Base-by-base conservation (phyloP, 768 basidiomycete species). In the Lactarius indigo region DNA sequence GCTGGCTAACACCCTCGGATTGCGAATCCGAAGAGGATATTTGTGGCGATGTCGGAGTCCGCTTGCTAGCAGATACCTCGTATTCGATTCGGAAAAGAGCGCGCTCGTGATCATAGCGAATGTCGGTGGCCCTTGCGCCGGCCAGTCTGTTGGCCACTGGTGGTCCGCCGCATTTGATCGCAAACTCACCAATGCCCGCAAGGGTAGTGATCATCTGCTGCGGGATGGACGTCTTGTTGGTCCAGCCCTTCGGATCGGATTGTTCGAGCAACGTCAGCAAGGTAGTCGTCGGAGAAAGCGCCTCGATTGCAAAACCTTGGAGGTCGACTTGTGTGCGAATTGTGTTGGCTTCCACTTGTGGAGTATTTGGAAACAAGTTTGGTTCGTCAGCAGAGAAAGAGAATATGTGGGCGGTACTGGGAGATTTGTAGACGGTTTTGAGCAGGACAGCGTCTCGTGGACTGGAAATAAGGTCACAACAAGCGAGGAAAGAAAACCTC, bases 301-400 rank as follows among this genome's bases (percentile, higher is more conserved):
- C 85, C 76, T 98, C 96, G 71, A 99, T 94, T 1, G 96, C 92
- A 92, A 96, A 98, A 57, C 96, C 97, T 78, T 94, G 95, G n/a
- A 99, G 81, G 74, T 97, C 95, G n/a, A 96, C 89, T 75, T 98
- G 96, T 0, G 92, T 93, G 8, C 96, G 90, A 68, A 97, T 96
- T 59, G 90, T 84, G 70, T 85, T 90, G 0, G 90, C 87, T 58
- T 91, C 92, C 1, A 78, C 80, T 13, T 80, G 80, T 56, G 84
- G 92, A 69, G 85, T 84, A 68, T 81, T 83, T 0, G 93, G 89
- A 76, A 98, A 97, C 17, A 97, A 82, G 63, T 91, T 86, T 60
- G 85, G 85, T 70, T 98, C 94, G 70, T 98, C 94, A 0, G 88
- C 91, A 4, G 96, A 97, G 77, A 97, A 97, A 1, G 91, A 88